Evolutionary conservation across 2,329 filamentous ascomycete species (phyloP).

Genomic region (Penicillium sp.): DNA sequence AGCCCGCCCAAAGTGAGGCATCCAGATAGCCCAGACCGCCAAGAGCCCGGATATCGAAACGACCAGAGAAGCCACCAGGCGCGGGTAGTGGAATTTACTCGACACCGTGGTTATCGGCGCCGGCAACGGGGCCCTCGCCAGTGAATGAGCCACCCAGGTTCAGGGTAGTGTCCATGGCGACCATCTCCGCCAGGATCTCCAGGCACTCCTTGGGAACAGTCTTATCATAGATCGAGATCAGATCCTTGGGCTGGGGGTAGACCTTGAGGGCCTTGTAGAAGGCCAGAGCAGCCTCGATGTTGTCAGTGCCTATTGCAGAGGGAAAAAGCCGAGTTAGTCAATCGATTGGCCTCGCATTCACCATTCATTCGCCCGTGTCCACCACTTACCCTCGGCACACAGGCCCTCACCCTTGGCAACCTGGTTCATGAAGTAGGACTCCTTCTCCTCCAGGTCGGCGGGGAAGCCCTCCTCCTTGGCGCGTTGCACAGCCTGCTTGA

Average conservation of each 20-base stretch:
- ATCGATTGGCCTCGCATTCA: background rate
- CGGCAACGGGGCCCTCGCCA: conserved; percentile 34
- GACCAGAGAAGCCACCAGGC: background rate
- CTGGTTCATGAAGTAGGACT: conserved; percentile 95
- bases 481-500: conserved; percentile 75
- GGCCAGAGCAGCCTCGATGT: conserved; percentile 82
- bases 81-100: conserved; percentile 34
- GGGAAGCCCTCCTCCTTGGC: conserved; percentile 93
- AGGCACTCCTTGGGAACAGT: conserved; percentile 97
- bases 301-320: conserved; percentile 40
- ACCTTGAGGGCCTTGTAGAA: conserved; percentile 99
- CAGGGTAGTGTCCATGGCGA: conserved; percentile 80
- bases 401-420: conserved; percentile 86
- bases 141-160: conserved; percentile 58
- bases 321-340: conserved; percentile 12
- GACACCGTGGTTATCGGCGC: conserved; percentile 41
- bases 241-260: conserved; percentile 87
- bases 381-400: conserved; percentile 73
- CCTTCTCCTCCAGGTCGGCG: conserved; percentile 84
- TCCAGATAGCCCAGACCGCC: background rate
- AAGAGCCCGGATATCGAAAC: background rate
- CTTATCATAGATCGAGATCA: conserved; percentile 98
- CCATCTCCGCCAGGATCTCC: conserved; percentile 97
- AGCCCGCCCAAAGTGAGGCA: background rate
- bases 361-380: background rate